Percentiles rank a stretch among this genome's conserved stretches.
Evolutionary conservation across 2,329 filamentous ascomycete genomes (phyloP).

Genomic region (Penicillium sp.): DNA sequence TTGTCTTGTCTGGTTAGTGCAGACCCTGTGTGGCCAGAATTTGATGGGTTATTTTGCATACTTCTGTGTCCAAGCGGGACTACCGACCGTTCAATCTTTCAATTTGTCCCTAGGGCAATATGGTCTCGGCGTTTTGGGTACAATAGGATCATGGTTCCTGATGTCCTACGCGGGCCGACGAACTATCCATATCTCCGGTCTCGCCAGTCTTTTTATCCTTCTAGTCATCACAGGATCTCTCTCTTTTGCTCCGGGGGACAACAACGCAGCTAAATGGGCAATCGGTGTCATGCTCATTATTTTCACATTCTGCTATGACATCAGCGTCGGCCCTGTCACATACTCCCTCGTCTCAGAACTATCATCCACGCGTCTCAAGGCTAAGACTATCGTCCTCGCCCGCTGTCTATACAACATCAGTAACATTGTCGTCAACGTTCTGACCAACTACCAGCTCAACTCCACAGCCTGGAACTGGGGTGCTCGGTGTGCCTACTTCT

Average conservation of each 20-base stretch:
- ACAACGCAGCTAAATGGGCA: constrained; percentile 36
- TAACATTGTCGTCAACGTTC: constrained; percentile 46
- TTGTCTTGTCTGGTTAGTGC: constrained; percentile 61
- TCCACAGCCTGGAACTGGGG: constrained; percentile 41
- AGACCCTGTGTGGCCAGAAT: constrained; percentile 61
- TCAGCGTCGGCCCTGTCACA: constrained; percentile 55
- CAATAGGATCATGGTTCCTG: constrained; percentile 52
- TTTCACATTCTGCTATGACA: constrained; percentile 53
- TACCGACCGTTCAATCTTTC: constrained; percentile 13
- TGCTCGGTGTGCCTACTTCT: constrained; percentile 44
- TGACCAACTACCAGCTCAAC: constrained; percentile 34
- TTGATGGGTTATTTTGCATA: constrained; percentile 62
- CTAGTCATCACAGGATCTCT: constrained; percentile 32
- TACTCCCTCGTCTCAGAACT: constrained; percentile 55
- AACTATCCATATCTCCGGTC: constrained; percentile 37
- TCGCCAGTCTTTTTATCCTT: constrained; percentile 28
- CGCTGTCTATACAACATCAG: constrained; percentile 52
- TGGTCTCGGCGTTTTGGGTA: constrained; percentile 58
- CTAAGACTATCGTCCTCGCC: constrained; percentile 56
- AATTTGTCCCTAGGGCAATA: constrained; percentile 26
- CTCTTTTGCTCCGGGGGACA: constrained; percentile 26
- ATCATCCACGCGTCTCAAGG: constrained; percentile 53
- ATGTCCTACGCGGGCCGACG: constrained; percentile 43
- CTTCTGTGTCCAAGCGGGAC: constrained; percentile 51
- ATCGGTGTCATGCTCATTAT: constrained; percentile 49